These are phyloP conservation scores for Candida pini DNA, from an alignment of 805 yeast species.

Conservation along the genomic window DNA sequence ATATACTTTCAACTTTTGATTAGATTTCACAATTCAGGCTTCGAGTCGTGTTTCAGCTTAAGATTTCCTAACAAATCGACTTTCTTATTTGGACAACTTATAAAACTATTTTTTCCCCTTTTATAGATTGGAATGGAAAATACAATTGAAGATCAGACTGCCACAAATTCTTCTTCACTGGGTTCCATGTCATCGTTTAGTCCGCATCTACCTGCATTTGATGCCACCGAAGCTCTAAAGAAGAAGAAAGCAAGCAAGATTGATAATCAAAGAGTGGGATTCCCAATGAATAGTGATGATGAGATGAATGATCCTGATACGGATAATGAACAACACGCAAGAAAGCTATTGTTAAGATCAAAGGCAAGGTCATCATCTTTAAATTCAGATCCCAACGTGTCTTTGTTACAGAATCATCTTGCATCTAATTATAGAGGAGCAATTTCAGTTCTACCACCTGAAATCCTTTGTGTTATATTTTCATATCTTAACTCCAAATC, in stretches of 20 bases:
- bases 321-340: conserved; percentile 29
- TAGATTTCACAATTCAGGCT: too few relatives aligned
- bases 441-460: conserved; percentile 48
- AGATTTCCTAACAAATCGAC: too few relatives aligned
- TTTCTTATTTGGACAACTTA: too few relatives aligned
- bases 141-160: neutral
- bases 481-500: conserved; percentile 55
- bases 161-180: conserved; percentile 15
- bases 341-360: conserved; percentile 21
- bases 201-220: conserved; percentile 9
- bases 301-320: conserved; percentile 28
- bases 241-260: conserved; percentile 3
- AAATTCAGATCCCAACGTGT: conserved; percentile 9
- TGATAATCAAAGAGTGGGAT: neutral
- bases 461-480: conserved; percentile 59
- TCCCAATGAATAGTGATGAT: conserved; percentile 12
- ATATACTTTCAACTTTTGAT: too few relatives aligned
- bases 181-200: conserved; percentile 17
- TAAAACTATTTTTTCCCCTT: neutral
- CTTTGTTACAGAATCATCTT: conserved; percentile 4
- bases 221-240: too few relatives aligned
- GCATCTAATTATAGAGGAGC: conserved; percentile 20
- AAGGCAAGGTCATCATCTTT: conserved; percentile 21
- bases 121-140: neutral
- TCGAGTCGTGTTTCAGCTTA: too few relatives aligned